phyloP scores from a whole-genome alignment of 768 basidiomycete genomes.

The Melanogaster broomeanus region DNA sequence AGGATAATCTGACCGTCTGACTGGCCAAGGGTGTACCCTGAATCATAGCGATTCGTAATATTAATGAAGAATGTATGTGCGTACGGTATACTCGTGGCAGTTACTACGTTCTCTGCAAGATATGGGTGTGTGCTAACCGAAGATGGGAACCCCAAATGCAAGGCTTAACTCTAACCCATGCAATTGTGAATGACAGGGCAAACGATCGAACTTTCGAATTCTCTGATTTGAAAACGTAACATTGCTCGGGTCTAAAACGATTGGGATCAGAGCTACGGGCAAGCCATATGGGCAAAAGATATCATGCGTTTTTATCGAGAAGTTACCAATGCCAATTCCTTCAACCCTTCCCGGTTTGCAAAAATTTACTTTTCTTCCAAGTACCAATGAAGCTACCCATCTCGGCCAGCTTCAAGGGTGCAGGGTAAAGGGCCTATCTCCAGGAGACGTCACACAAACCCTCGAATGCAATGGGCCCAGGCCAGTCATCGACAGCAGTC shows the following conservation, averaged over 20 bases:
- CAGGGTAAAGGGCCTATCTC: too few species aligned
- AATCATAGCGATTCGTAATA: not conserved
- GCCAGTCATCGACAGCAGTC: conserved; percentile 26
- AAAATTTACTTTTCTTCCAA: conserved; percentile 33
- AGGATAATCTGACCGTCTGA: conserved; percentile 51
- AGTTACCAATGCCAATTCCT: conserved; percentile 59
- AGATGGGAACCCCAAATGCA: conserved; percentile 7
- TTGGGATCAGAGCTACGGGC: not conserved
- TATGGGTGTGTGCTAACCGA: conserved; percentile 32
- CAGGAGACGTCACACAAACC: conserved; percentile 8
- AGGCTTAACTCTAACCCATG: conserved; percentile 38
- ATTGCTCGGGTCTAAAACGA: not conserved
- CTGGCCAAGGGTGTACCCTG: conserved; percentile 30
- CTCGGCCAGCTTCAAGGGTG: conserved; percentile 18
- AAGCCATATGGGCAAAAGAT: conserved; percentile 33
- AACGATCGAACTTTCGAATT: not conserved
- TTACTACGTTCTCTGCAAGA: conserved; percentile 46
- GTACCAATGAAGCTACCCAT: conserved; percentile 36
- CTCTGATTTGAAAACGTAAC: too few species aligned
- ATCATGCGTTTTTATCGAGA: conserved; percentile 46
- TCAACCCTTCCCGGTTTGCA: conserved; percentile 43
- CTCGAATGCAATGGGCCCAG: conserved; percentile 25
- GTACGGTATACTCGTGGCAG: conserved; percentile 46
- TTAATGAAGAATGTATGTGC: conserved; percentile 4
- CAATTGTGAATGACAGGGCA: conserved; percentile 17